Conservation (phyloP, 495 filamentous ascomycete species). For the Lasiosphaeria miniovina region DNA sequence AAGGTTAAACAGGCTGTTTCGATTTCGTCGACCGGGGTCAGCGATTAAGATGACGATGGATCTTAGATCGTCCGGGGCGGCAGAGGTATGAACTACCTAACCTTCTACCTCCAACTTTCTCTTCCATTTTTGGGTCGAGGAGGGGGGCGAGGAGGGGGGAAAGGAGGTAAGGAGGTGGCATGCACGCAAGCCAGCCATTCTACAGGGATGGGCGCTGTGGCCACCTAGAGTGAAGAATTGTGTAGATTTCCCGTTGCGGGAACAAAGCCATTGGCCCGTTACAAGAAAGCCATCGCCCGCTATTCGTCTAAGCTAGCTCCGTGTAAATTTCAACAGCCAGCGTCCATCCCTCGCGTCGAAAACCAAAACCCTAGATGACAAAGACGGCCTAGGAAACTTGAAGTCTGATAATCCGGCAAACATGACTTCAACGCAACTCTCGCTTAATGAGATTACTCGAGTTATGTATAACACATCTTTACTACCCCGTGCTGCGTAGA, state of each 20-base stretch:
- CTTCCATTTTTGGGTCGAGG: constrained; percentile 10
- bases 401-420: no score
- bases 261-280: not conserved
- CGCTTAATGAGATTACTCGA: no score
- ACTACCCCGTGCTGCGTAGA: no score
- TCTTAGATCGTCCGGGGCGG: constrained; percentile 25
- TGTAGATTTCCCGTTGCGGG: no score
- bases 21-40: constrained; percentile 21
- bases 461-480: no score
- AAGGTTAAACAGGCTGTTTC: constrained; percentile 28
- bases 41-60: constrained; percentile 24
- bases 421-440: no score
- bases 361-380: constrained; percentile 1
- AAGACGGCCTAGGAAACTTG: not conserved
- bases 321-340: not conserved
- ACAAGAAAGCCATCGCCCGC: not conserved
- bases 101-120: not conserved
- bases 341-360: not conserved
- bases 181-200: constrained; percentile 7
- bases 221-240: no score
- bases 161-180: constrained; percentile 10
- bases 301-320: not conserved
- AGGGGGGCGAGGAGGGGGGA: constrained; percentile 4
- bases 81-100: constrained; percentile 27
- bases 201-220: no score